phyloP scores from a whole-genome alignment of 257 asterid species.

The Nicotiana benthamiana region DNA sequence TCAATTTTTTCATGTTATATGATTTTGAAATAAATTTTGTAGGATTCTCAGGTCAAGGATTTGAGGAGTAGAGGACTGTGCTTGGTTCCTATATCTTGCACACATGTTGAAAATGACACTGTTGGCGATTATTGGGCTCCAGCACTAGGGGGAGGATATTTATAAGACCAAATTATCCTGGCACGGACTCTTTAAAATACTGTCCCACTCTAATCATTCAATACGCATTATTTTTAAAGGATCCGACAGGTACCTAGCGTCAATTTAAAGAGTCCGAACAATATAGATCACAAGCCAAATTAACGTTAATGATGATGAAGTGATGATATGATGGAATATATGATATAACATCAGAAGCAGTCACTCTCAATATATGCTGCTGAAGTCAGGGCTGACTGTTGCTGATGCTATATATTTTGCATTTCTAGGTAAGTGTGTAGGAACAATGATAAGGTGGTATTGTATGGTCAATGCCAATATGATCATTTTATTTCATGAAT shows the following conservation, averaged over 20 bases:
- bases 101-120: conserved; percentile 49
- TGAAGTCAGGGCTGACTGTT: conserved; percentile 18
- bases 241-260: too few relatives aligned
- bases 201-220: too few relatives aligned
- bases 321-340: not conserved
- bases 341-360: conserved; percentile 28
- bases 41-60: conserved; percentile 49
- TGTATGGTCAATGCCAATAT: not conserved
- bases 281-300: too few relatives aligned
- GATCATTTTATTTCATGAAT: not conserved
- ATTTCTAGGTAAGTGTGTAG: conserved; percentile 1
- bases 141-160: conserved; percentile 38
- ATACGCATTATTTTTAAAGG: too few relatives aligned
- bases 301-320: not conserved
- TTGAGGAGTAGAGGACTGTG: conserved; percentile 83
- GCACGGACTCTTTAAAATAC: too few relatives aligned
- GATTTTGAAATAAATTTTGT: not conserved
- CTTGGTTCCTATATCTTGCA: conserved; percentile 70
- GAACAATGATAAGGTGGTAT: not conserved
- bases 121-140: conserved; percentile 51
- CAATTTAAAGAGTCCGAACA: too few relatives aligned
- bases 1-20: not conserved
- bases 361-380: conserved; percentile 16
- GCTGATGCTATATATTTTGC: conserved; percentile 24
- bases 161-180: not conserved